Percentiles rank a stretch among this genome's conserved stretches.
phyloP scores from a whole-genome alignment of 768 basidiomycete genomes.

The Rubroboletus satanas region DNA sequence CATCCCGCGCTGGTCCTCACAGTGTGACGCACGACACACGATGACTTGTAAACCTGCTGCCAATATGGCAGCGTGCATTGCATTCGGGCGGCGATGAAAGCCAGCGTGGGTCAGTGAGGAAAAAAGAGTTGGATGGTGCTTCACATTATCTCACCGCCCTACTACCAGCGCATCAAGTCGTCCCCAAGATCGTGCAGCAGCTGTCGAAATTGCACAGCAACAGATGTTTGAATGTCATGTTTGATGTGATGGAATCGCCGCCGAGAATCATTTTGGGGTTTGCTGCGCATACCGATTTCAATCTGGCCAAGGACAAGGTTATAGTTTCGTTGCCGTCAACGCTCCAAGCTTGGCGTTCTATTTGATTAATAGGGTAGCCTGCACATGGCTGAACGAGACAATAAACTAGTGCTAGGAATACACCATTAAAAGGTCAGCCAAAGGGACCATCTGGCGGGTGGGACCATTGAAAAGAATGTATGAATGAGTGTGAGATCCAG shows the following conservation, averaged over 20 bases:
- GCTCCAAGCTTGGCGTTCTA: too few relatives aligned
- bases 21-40: too few relatives aligned
- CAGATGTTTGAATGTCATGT: not conserved
- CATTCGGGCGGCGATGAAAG: not conserved
- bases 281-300: not conserved
- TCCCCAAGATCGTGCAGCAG: not conserved
- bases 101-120: not conserved
- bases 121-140: too few relatives aligned
- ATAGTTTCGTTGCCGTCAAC: not conserved
- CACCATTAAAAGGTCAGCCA: slow-evolving; percentile 1
- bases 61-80: not conserved
- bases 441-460: not conserved
- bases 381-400: not conserved
- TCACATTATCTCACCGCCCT: not conserved
- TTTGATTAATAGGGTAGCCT: not conserved
- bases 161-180: too few relatives aligned
- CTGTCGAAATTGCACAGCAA: not conserved
- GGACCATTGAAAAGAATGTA: slow-evolving; percentile 7
- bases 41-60: too few relatives aligned
- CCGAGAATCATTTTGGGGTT: not conserved
- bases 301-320: not conserved
- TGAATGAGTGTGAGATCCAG: slow-evolving; percentile 12
- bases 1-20: too few relatives aligned
- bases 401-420: slow-evolving; percentile 1
- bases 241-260: not conserved